Evolutionary conservation across 2,329 filamentous ascomycete genomes (phyloP).

Genomic region (Apiospora aurea): DNA sequence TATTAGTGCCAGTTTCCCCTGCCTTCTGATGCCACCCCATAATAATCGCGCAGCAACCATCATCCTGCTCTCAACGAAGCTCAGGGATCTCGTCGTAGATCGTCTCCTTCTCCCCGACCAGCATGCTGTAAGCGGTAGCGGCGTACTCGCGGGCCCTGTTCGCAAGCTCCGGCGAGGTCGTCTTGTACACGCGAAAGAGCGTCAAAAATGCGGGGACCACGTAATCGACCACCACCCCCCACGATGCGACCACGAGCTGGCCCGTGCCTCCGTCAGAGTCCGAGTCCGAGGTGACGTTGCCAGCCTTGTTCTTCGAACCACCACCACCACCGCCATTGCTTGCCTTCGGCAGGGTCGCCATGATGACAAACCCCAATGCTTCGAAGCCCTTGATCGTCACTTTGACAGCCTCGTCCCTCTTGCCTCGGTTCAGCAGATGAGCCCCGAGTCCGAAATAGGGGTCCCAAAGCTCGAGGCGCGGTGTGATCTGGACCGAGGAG

Average conservation of each 20-base stretch:
- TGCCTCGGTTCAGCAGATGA: background rate
- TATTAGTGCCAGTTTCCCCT: too few species aligned
- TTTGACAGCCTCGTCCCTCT: conserved; percentile 30
- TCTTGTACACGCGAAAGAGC: conserved; percentile 31
- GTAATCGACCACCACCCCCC: conserved; percentile 32
- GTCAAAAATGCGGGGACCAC: conserved; percentile 29
- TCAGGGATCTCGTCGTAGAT: conserved; percentile 25
- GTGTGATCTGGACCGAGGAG: conserved; percentile 4
- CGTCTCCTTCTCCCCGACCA: conserved; percentile 36
- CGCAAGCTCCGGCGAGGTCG: conserved; percentile 35
- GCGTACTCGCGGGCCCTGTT: conserved; percentile 32
- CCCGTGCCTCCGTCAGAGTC: conserved; percentile 7
- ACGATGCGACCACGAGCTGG: conserved; percentile 33
- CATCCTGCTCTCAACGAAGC: conserved; percentile 27
- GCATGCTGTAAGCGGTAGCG: conserved; percentile 35
- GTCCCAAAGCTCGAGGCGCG: conserved; percentile 34
- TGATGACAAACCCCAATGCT: conserved; percentile 35
- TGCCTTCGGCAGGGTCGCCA: background rate
- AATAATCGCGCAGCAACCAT: background rate
- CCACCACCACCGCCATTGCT: background rate
- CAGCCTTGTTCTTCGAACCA: background rate
- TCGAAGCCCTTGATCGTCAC: conserved; percentile 36
- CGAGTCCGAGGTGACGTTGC: conserved; percentile 30
- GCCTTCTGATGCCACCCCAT: background rate
- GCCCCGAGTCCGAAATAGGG: conserved; percentile 32